A percentile compares a stretch with the other conserved stretches of the same genome.
These are phyloP conservation scores for Misopates orontium DNA, from an alignment of 257 asterid genomes.

Conservation along the genomic window DNA sequence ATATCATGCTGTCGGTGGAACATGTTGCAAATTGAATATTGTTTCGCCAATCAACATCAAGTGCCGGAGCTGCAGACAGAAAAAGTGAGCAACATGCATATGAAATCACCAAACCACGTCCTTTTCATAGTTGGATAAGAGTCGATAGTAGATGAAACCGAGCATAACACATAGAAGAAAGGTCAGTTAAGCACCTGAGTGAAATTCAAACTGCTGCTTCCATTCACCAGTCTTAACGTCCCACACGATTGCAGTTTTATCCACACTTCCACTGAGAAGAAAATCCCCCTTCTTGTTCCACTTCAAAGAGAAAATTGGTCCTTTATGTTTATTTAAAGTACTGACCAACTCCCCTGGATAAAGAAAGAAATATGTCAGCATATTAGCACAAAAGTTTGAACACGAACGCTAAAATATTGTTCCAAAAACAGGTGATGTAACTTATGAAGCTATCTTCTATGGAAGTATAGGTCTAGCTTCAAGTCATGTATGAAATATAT, in stretches of 20 bases:
- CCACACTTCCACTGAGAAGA: slow-evolving; percentile 95
- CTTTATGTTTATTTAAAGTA: slow-evolving; percentile 87
- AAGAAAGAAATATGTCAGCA: slow-evolving; percentile 26
- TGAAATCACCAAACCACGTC: slow-evolving; percentile 1
- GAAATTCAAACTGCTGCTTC: slow-evolving; percentile 93
- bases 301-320: slow-evolving; percentile 94
- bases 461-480: slow-evolving; percentile 22
- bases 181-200: slow-evolving; percentile 56
- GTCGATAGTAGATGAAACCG: not conserved
- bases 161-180: slow-evolving; percentile 16
- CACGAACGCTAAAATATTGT: slow-evolving; percentile 4
- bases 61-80: slow-evolving; percentile 72
- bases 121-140: not conserved
- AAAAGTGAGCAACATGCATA: slow-evolving; percentile 7
- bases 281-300: slow-evolving; percentile 98
- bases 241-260: slow-evolving; percentile 97
- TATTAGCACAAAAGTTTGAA: slow-evolving; percentile 21
- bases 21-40: slow-evolving; percentile 88
- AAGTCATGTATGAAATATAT: slow-evolving; percentile 5
- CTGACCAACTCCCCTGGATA: slow-evolving; percentile 78
- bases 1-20: slow-evolving; percentile 96
- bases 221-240: slow-evolving; percentile 93
- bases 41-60: slow-evolving; percentile 98
- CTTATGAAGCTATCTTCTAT: slow-evolving; percentile 4
- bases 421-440: not conserved